Base-by-base conservation (phyloP, 2,329 filamentous ascomycete species). In the Fusarium sp. region DNA sequence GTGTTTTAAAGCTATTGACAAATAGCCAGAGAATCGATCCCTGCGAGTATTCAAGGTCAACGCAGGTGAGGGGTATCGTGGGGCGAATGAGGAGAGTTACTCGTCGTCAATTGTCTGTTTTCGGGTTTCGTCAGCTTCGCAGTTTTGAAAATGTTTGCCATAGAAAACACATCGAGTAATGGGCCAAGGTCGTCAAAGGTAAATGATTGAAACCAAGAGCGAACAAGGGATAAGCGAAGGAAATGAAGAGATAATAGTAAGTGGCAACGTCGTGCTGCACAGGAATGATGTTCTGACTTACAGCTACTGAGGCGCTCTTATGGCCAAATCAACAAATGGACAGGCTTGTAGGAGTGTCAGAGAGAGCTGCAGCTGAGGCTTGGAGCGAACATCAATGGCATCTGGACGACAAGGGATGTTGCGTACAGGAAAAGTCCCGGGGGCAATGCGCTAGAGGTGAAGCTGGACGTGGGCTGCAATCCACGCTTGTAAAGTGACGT, bases 1-100 rank as follows among this genome's bases (percentile, higher is more conserved):
- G 38, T 28, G 51, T 42, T 55, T 26, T 45, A 30, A 48, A 57
- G 64, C 36, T 73, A 38, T 71, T 51, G 62, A 63, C 36, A 26
- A 42, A 31, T 41, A 45, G 45, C 68, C 65, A 60, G 57, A 50
- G 35, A 61, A 63, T 70, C 41, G 55, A 61, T 54, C 86, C 83
- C 78, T 89, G 89, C 89, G 90, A 79, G 85, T 86, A 75, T 86
- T 84, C 92, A 92, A 92, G 90, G 82, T 92, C 90, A 82, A 89
- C 88, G 84, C 90, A 92, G 85, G 81, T 93, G 91, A 75, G 92
- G 86, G 79, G 91, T 86, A 84, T 93, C 91, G 80, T 77, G 57
- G 91, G 90, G 71, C 89, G 85, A 75, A 86, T 81, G 78, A 87
- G 86, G 75, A 86, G 83, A 75, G 82, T 81, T 91, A 86, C 50